Conservation (phyloP, 164 flowering plant genomes). For the Brasenia schreberi region DNA sequence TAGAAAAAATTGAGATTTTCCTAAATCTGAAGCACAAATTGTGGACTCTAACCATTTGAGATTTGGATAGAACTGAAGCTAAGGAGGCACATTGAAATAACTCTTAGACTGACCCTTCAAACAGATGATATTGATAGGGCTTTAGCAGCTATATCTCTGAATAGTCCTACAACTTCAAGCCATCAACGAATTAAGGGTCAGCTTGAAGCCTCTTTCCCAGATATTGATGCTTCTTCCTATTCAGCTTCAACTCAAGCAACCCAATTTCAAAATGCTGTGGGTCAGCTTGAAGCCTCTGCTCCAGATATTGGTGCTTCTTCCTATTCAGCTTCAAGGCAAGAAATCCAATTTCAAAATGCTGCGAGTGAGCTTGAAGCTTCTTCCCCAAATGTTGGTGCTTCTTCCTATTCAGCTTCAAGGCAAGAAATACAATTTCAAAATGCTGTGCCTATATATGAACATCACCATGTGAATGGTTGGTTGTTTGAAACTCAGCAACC, state of each 20-base stretch:
- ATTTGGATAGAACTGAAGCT: no score
- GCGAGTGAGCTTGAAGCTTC: not conserved
- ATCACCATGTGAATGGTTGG: no score
- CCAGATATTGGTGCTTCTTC: not conserved
- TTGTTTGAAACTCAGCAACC: not conserved
- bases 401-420: no score
- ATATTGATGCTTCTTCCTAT: not conserved
- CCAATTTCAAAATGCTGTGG: not conserved
- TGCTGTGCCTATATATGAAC: no score
- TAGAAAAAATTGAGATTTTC: no score
- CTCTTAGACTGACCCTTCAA: not conserved
- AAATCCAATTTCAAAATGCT: not conserved
- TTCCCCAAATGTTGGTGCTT: no score
- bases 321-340: not conserved
- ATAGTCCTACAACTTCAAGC: not conserved
- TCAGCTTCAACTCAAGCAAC: not conserved
- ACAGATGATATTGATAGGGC: not conserved
- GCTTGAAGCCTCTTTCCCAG: not conserved
- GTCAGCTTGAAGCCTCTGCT: no score
- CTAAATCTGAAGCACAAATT: no score
- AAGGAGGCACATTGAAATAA: no score
- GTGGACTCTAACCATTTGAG: no score
- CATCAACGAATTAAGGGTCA: not conserved
- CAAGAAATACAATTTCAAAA: no score
- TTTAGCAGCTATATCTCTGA: not conserved